Evolutionary conservation across 352 stramenopile species (phyloP), one percentile per base, ranked within the genome.

Genomic region (Phytophthora pluvialis): DNA sequence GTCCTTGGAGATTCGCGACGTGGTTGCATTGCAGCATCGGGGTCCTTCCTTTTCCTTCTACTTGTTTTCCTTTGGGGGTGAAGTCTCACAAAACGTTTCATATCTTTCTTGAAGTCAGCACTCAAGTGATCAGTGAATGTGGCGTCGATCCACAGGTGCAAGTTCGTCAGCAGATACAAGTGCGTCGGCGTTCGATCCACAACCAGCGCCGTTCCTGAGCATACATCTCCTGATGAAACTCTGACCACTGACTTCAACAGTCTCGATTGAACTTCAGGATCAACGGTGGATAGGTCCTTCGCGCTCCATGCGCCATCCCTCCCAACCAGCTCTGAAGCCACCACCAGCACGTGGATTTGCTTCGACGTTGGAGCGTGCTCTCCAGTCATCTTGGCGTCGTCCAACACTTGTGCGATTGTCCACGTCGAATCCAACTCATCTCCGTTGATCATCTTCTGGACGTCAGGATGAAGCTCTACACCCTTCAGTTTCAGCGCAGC

Each of bases 161-260:
- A 52, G 45, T 52, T 52, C 26, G 45, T 52, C 25, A 52, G 26
- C 26, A 52, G 45, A 39, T 52, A 52, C 45, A 52, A 26, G 12
- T 52, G 45, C 26, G 45, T 39, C 5, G 26, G 5, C 45, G 45
- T 52, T 9, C 5, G 25, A 39, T 52, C 45, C 4, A 52, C 45
- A 52, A 52, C 29, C 8, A 52, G 4, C 5, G 45, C 45, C 4
- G 45, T 39, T 52, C 45, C 45, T 21, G 13, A 52, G 28, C 45
- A 52, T 9, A 36, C 26, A 6, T 39, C 26, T 26, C 5, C 45
- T 36, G 26, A 21, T 10, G 10, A 39, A 52, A 39, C 28, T 26
- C 29, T 16, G 29, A 52, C 45, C 8, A 40, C 28, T 39, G 28
- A 52, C 15, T 52, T 52, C 45, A 26, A 52, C 26, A 52, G 2